Base-by-base conservation (phyloP, 768 basidiomycete genomes). In the Mycena indigotica region DNA sequence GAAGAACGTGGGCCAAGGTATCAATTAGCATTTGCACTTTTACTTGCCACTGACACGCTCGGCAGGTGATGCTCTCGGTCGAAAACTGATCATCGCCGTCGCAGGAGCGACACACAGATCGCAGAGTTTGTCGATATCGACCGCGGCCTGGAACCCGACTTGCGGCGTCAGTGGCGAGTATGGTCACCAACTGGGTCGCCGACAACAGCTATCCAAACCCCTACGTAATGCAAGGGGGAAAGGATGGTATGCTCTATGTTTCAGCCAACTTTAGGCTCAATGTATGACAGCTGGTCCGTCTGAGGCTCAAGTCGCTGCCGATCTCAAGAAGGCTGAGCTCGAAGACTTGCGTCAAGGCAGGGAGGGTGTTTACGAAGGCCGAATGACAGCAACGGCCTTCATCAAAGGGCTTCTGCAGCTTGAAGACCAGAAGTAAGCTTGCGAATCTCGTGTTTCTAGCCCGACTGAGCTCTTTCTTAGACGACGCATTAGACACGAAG, bases 61-160 rank as follows among this genome's bases (percentile, higher is more conserved):
- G 19, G 39, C 1, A 40, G 51, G 0, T 48, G 50, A 23, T 55
- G n/a, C n/a, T n/a, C n/a, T n/a, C n/a, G n/a, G n/a, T n/a, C n/a
- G n/a, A n/a, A n/a, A n/a, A n/a, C n/a, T 62, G 3, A 26, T 52
- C 1, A 24, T 62, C 1, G 63, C 57, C 0, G 49, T 62, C 3
- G 56, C 21, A 3, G 56, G 23, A 25, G 56, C 8, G 46, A 50
- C 25, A 50, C 12, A 12, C 58, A 60, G 16, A 53, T 24, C 0
- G 28, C 35, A 8, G 56, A 10, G 8, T 50, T 55, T 28, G 12
- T 10, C 1, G 40, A 53, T 8, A 53, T 64, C 2, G 45, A 63
- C 24, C 5, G 3, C 3, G 29, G 32, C 5, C n/a, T 63, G 2
- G 16, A 55, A 10, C 13, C 15, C 1, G 48, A 28, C 4, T 2